Evolutionary conservation across 768 basidiomycete species (phyloP).

Genomic region (Macrolepiota fuliginosa): DNA sequence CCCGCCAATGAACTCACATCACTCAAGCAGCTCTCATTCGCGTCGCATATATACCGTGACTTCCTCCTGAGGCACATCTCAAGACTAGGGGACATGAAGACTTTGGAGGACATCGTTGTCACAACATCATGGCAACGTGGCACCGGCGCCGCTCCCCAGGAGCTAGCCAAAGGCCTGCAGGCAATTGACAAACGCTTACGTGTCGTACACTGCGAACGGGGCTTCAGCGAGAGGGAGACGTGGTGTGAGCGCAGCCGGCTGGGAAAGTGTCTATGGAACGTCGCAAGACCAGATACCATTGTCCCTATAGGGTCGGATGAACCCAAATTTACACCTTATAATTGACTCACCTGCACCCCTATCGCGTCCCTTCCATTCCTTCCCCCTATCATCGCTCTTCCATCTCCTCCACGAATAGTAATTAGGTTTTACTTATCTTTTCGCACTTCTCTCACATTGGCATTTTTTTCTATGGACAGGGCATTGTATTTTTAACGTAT

Average conservation of each 20-base stretch:
- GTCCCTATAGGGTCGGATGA: background rate
- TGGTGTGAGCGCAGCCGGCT: conserved; percentile 7
- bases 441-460: background rate
- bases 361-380: background rate
- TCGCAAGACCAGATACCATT: conserved; percentile 9
- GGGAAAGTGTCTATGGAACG: conserved; percentile 7
- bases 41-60: conserved; percentile 13
- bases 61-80: conserved; percentile 4
- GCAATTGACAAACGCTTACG: conserved; percentile 10
- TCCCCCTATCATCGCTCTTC: background rate
- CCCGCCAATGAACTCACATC: conserved; percentile 11
- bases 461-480: background rate
- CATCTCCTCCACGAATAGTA: background rate
- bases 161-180: conserved; percentile 7
- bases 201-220: conserved; percentile 7
- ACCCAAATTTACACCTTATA: background rate
- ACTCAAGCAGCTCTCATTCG: conserved; percentile 10
- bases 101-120: conserved; percentile 2
- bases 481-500: background rate
- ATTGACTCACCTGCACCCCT: background rate
- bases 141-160: background rate
- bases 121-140: conserved; percentile 9
- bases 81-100: conserved; percentile 6
- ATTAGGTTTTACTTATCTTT: background rate
- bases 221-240: conserved; percentile 4